Evolutionary conservation across 208 protist species (phyloP).

Genomic region (Crithidia sp.): DNA sequence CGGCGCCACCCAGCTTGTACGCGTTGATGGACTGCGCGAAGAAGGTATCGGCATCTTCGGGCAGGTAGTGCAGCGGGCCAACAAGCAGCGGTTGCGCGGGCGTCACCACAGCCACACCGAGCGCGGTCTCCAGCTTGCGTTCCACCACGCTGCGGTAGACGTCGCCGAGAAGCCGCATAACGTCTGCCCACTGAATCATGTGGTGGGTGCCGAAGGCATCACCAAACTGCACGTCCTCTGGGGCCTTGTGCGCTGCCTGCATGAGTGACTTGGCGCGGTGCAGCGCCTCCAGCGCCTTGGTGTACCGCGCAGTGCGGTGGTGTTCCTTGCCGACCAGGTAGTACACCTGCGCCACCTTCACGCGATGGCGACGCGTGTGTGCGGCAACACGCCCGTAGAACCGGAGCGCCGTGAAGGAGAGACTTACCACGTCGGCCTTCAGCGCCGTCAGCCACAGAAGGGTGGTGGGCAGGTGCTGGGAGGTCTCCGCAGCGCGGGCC

Average conservation of each 20-base stretch:
- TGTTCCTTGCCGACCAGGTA: slow-evolving; percentile 72
- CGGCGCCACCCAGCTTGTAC: slow-evolving; percentile 41
- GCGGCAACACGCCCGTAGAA: slow-evolving; percentile 63
- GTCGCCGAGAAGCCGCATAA: slow-evolving; percentile 57
- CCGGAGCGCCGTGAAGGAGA: slow-evolving; percentile 80
- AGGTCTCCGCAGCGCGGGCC: slow-evolving; percentile 29
- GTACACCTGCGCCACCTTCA: slow-evolving; percentile 75
- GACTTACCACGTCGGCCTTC: slow-evolving; percentile 53
- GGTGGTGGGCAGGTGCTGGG: slow-evolving; percentile 37
- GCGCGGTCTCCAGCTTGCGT: slow-evolving; percentile 39
- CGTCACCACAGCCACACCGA: slow-evolving; percentile 17
- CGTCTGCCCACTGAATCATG: slow-evolving; percentile 43
- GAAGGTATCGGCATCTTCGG: slow-evolving; percentile 54
- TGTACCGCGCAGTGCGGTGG: slow-evolving; percentile 68
- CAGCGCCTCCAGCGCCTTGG: slow-evolving; percentile 82
- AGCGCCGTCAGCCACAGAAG: slow-evolving; percentile 66
- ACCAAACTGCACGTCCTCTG: slow-evolving; percentile 46
- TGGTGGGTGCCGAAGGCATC: slow-evolving; percentile 45
- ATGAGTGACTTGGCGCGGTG: slow-evolving; percentile 68
- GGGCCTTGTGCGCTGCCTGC: slow-evolving; percentile 44
- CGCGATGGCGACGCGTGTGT: slow-evolving; percentile 47
- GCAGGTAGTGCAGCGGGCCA: slow-evolving; percentile 39
- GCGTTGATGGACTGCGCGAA: slow-evolving; percentile 54
- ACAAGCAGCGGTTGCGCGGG: slow-evolving; percentile 55
- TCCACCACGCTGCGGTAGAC: slow-evolving; percentile 65